Percentiles rank a stretch among this genome's conserved stretches.
Conservation (phyloP, 768 basidiomycete genomes). For the Cubamyces sp. region DNA sequence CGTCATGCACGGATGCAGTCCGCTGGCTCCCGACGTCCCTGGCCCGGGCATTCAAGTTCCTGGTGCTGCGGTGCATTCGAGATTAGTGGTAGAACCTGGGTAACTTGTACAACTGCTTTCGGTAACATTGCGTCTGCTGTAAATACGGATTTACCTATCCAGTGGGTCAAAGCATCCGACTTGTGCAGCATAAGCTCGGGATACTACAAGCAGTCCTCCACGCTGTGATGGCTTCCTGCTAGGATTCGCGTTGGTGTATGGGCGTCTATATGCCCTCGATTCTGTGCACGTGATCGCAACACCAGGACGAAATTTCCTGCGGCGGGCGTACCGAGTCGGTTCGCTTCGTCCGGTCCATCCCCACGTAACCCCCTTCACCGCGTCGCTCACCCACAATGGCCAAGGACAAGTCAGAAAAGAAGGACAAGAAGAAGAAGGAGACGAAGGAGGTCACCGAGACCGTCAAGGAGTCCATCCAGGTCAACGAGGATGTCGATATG, state of each 20-base stretch:
- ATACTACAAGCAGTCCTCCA: too few relatives aligned
- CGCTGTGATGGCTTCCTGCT: neutral
- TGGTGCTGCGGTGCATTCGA: neutral
- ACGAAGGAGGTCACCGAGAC: conserved; percentile 36
- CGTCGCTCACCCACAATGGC: conserved; percentile 44
- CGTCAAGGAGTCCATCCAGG: conserved; percentile 32
- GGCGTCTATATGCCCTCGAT: neutral
- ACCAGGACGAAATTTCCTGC: conserved; percentile 7
- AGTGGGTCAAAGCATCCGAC: too few relatives aligned
- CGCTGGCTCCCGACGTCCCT: neutral
- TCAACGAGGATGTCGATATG: conserved; percentile 52
- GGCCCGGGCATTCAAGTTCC: neutral
- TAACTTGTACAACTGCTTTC: too few relatives aligned
- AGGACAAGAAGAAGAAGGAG: conserved; percentile 69
- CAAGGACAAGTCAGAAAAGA: conserved; percentile 79
- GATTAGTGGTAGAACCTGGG: too few relatives aligned
- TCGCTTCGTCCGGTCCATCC: neutral
- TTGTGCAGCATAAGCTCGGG: too few relatives aligned
- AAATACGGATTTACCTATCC: too few relatives aligned
- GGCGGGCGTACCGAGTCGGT: neutral
- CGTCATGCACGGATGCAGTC: neutral
- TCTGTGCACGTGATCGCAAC: conserved; percentile 10
- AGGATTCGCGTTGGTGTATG: neutral
- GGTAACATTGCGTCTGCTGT: too few relatives aligned
- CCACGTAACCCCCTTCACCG: neutral